Percentiles rank a stretch among this genome's conserved stretches.
phyloP scores from a whole-genome alignment of 768 basidiomycete genomes.

The Hericium alpestre region DNA sequence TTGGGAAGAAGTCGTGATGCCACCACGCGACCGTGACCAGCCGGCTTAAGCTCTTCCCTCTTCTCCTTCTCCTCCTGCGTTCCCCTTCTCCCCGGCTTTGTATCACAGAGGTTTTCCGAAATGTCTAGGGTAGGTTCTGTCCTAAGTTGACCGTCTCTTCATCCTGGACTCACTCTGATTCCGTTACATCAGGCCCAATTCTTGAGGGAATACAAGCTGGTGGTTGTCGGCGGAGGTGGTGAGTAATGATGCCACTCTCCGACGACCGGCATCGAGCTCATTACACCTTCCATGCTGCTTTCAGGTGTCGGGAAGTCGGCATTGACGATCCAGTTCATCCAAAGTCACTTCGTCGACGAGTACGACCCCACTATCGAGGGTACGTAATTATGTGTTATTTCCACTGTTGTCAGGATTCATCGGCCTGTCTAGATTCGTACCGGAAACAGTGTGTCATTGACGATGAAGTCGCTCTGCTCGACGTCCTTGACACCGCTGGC shows the following conservation, averaged over 20 bases:
- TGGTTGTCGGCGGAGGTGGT: conserved; percentile 98
- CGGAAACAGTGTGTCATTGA: conserved; percentile 95
- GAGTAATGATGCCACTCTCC: conserved; percentile 13
- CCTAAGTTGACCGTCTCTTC: neutral
- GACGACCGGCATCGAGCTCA: neutral
- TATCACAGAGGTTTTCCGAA: neutral
- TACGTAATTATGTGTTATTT: conserved; percentile 19
- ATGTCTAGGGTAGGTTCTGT: neutral
- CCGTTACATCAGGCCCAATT: conserved; percentile 55
- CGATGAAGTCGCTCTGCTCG: conserved; percentile 95
- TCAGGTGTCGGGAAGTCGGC: conserved; percentile 77
- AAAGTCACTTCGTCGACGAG: conserved; percentile 88
- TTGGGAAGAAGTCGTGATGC: neutral
- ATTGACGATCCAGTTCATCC: conserved; percentile 96
- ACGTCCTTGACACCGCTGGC: conserved; percentile 94
- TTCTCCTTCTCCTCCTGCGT: neutral
- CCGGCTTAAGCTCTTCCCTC: neutral
- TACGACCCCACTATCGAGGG: conserved; percentile 95
- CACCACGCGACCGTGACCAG: neutral
- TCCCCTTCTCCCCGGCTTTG: neutral
- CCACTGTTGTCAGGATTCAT: neutral
- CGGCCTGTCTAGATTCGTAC: conserved; percentile 67
- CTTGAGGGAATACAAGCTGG: conserved; percentile 95
- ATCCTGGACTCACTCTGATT: neutral
- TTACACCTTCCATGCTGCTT: neutral